These are phyloP conservation scores for Phialocephala sp. DNA, from an alignment of 2,329 filamentous ascomycete genomes.

Conservation along the genomic window DNA sequence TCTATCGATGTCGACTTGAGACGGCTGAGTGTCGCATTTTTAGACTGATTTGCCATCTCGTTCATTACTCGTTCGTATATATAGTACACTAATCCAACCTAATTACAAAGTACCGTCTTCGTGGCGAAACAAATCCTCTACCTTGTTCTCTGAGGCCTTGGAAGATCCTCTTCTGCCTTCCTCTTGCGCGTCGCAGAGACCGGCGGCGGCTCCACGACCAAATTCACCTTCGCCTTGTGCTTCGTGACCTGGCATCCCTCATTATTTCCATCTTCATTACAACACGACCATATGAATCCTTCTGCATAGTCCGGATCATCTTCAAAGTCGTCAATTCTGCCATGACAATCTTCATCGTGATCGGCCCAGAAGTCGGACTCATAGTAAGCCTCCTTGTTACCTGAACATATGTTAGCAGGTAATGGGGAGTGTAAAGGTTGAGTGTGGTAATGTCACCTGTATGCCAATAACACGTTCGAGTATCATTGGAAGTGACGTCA, in stretches of 20 bases:
- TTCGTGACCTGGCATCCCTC: constrained; percentile 21
- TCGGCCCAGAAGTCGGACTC: constrained; percentile 25
- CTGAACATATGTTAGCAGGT: not conserved
- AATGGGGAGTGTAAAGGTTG: not conserved
- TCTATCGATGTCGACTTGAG: too few species aligned
- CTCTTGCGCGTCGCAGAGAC: not conserved
- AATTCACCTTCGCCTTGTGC: constrained; percentile 10
- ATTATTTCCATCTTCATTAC: constrained; percentile 12
- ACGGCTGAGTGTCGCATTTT: too few species aligned
- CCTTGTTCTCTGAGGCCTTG: not conserved
- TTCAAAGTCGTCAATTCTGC: constrained; percentile 9
- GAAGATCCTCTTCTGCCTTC: constrained; percentile 13
- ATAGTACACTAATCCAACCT: too few species aligned
- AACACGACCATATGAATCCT: constrained; percentile 27
- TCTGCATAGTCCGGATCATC: constrained; percentile 21
- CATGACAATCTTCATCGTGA: constrained; percentile 23
- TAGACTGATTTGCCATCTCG: too few species aligned
- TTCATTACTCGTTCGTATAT: too few species aligned
- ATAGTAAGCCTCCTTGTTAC: not conserved
- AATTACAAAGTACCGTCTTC: too few species aligned
- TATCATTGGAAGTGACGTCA: constrained; percentile 16
- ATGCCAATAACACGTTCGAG: constrained; percentile 24
- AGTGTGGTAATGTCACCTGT: constrained; percentile 8
- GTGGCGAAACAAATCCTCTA: not conserved
- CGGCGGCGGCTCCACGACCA: not conserved